phyloP scores from a whole-genome alignment of 345 rosid species.

The Euphorbia lathyris region DNA sequence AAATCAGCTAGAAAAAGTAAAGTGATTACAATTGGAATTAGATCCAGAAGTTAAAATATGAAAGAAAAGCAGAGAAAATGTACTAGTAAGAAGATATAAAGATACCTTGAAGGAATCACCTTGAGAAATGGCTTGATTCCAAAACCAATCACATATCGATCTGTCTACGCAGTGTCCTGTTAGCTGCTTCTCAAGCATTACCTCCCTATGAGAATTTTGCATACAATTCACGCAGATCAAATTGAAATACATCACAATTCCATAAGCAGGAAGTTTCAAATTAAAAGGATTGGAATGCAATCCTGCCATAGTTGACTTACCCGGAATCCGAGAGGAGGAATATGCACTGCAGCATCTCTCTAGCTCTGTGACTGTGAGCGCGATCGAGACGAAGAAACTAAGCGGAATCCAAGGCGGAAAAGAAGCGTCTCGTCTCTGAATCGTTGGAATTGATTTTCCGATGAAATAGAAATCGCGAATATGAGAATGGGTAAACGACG shows the following conservation, averaged over 20 bases:
- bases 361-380: neutral
- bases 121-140: constrained; percentile 77
- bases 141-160: constrained; percentile 90
- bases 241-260: neutral
- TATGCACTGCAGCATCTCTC: constrained; percentile 87
- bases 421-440: neutral
- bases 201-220: constrained; percentile 52
- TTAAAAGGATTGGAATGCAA: constrained; percentile 8
- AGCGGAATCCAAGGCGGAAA: neutral
- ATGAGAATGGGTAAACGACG: neutral
- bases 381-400: constrained; percentile 7
- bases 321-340: constrained; percentile 94
- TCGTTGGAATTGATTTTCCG: neutral
- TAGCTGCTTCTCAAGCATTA: constrained; percentile 95
- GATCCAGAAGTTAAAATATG: constrained; percentile 11
- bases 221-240: constrained; percentile 12
- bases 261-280: neutral
- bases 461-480: neutral
- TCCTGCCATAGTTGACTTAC: constrained; percentile 26
- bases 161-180: constrained; percentile 93
- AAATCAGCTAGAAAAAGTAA: neutral
- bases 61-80: neutral
- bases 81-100: neutral
- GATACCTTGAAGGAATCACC: constrained; percentile 70
- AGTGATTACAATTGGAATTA: constrained; percentile 3